Conservation (phyloP, 352 stramenopile species). For the Phytophthora parvispora region DNA sequence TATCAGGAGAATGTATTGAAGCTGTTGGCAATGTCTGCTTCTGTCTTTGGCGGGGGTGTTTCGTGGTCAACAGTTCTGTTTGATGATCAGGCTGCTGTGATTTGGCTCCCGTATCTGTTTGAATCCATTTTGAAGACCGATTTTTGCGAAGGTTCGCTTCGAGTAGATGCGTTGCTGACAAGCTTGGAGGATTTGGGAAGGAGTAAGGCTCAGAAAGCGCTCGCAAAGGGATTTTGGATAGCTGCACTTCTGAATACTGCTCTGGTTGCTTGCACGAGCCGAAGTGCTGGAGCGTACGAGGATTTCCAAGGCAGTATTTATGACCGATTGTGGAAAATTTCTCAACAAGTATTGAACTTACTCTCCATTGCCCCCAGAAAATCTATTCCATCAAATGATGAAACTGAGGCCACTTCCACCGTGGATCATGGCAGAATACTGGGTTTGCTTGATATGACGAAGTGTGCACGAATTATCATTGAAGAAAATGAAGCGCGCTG, state of each 20-base stretch:
- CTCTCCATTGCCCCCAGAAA: conserved; percentile 6
- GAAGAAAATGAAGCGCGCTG: conserved; percentile 9
- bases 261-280: conserved; percentile 36
- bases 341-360: conserved; percentile 20
- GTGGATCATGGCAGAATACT: conserved; percentile 13
- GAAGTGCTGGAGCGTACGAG: conserved; percentile 15
- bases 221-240: conserved; percentile 48
- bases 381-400: neutral
- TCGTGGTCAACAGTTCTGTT: conserved; percentile 39
- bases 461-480: conserved; percentile 19
- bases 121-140: conserved; percentile 41
- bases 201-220: conserved; percentile 4
- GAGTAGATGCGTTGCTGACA: conserved; percentile 24
- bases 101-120: conserved; percentile 48
- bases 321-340: conserved; percentile 14
- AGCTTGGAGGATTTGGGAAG: conserved; percentile 21
- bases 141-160: conserved; percentile 22
- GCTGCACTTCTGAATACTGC: conserved; percentile 50
- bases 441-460: conserved; percentile 12
- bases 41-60: conserved; percentile 28
- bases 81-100: conserved; percentile 20
- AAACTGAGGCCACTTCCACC: neutral
- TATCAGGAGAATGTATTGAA: conserved; percentile 44
- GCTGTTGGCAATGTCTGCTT: conserved; percentile 20
- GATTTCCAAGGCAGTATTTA: neutral